A percentile compares a stretch with the other conserved stretches of the same genome.
phyloP scores from a whole-genome alignment of 2,329 filamentous ascomycete species.

The Calonectria pteridis region DNA sequence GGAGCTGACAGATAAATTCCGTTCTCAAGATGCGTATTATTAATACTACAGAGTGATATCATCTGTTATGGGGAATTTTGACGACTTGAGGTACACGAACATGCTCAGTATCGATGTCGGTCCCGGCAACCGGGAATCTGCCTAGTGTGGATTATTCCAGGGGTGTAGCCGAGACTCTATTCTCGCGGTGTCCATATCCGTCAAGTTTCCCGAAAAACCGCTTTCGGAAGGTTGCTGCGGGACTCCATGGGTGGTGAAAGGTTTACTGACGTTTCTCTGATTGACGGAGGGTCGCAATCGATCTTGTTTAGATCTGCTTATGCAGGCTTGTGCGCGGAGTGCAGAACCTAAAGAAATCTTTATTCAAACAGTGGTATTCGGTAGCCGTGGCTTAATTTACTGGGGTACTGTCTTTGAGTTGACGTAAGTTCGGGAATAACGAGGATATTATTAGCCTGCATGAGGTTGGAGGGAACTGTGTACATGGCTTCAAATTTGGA shows the following conservation, averaged over 20 bases:
- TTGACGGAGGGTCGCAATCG: background rate
- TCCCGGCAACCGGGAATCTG: too few species aligned
- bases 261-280: background rate
- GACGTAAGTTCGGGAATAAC: background rate
- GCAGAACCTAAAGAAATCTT: background rate
- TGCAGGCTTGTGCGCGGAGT: background rate
- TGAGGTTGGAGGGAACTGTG: background rate
- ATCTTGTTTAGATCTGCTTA: background rate
- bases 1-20: too few species aligned
- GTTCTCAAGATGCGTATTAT: too few species aligned
- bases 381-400: background rate
- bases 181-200: background rate
- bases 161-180: background rate
- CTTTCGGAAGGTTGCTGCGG: background rate
- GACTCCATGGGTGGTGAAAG: background rate
- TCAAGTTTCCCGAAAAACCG: background rate
- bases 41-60: too few species aligned
- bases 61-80: too few species aligned
- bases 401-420: background rate
- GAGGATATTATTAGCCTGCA: too few species aligned
- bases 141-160: background rate
- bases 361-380: background rate
- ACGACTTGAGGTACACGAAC: too few species aligned
- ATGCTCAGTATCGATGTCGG: too few species aligned
- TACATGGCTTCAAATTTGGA: background rate